Conservation (phyloP, 2,329 filamentous ascomycete genomes). For the Bipolaris victoriae region DNA sequence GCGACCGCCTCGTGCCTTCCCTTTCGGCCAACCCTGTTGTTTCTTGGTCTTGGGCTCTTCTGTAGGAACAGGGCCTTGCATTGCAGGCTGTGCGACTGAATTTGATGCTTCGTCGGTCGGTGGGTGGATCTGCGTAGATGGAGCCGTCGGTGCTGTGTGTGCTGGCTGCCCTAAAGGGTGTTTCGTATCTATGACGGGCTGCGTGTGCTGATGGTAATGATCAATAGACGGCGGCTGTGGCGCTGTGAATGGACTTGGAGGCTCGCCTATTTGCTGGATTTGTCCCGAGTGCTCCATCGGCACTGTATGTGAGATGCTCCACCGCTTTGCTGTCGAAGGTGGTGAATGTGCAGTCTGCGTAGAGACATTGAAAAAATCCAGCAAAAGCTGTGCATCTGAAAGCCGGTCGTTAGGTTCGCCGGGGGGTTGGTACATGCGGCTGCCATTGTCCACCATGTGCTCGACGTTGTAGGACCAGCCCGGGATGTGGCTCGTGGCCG, state of each 20-base stretch:
- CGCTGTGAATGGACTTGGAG: slow-evolving; percentile 19
- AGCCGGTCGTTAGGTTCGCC: slow-evolving; percentile 45
- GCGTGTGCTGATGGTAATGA: slow-evolving; percentile 17
- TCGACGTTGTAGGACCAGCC: slow-evolving; percentile 50
- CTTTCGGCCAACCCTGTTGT: slow-evolving; percentile 54
- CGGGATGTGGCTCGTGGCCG: slow-evolving; percentile 56
- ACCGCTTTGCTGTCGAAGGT: slow-evolving; percentile 36
- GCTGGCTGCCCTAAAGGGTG: slow-evolving; percentile 19
- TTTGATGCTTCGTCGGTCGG: slow-evolving; percentile 45
- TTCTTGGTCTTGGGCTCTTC: slow-evolving; percentile 45
- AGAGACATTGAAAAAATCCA: slow-evolving; percentile 50
- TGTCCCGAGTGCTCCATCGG: slow-evolving; percentile 16
- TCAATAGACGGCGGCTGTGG: slow-evolving; percentile 11
- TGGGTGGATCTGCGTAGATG: slow-evolving; percentile 48
- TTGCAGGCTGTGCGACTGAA: slow-evolving; percentile 17
- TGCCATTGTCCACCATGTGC: slow-evolving; percentile 45
- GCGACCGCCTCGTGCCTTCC: slow-evolving; percentile 52
- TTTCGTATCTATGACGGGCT: slow-evolving; percentile 24
- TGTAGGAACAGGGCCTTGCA: slow-evolving; percentile 17
- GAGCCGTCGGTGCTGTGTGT: slow-evolving; percentile 11
- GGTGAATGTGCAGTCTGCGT: slow-evolving; percentile 37
- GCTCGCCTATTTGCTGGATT: slow-evolving; percentile 15
- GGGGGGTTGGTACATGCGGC: slow-evolving; percentile 40
- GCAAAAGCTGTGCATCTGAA: slow-evolving; percentile 55
- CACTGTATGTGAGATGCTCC: slow-evolving; percentile 34